phyloP scores from a whole-genome alignment of 352 stramenopile species.

The Phytopythium oedochilum region DNA sequence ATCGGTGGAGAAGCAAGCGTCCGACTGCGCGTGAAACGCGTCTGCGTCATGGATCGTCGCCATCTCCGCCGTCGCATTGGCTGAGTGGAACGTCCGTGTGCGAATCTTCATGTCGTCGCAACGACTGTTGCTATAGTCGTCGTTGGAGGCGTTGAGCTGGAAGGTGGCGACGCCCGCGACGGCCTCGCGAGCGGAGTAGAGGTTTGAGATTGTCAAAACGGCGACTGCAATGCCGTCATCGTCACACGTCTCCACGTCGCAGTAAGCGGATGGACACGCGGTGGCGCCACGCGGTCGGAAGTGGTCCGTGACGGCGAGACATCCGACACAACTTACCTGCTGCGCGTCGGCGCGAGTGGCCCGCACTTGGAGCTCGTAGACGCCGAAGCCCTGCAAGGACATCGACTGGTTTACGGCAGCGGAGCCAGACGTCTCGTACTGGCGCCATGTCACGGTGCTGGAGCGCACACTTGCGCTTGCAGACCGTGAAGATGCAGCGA shows the following conservation, averaged over 20 bases:
- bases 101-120: constrained; percentile 40
- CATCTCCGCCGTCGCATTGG: not conserved
- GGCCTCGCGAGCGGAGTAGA: constrained; percentile 17
- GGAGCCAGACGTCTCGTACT: not conserved
- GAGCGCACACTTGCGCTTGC: not conserved
- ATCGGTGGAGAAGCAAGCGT: constrained; percentile 9
- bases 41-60: not conserved
- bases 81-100: constrained; percentile 37
- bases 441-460: not conserved
- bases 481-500: not conserved
- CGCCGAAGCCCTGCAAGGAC: not conserved
- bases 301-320: constrained; percentile 48
- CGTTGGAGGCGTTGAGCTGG: constrained; percentile 33
- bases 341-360: not conserved
- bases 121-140: constrained; percentile 41
- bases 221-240: constrained; percentile 4
- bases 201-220: constrained; percentile 24
- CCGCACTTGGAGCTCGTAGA: constrained; percentile 1
- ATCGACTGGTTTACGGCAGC: not conserved
- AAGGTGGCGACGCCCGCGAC: constrained; percentile 37
- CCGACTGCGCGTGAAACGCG: not conserved
- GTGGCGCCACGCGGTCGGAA: constrained; percentile 35
- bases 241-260: constrained; percentile 15
- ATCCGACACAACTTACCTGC: constrained; percentile 15
- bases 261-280: constrained; percentile 33